Evolutionary conservation across 2,329 filamentous ascomycete species (phyloP), one percentile per base, ranked within the genome.

Genomic region (Ceratocystis destructans): DNA sequence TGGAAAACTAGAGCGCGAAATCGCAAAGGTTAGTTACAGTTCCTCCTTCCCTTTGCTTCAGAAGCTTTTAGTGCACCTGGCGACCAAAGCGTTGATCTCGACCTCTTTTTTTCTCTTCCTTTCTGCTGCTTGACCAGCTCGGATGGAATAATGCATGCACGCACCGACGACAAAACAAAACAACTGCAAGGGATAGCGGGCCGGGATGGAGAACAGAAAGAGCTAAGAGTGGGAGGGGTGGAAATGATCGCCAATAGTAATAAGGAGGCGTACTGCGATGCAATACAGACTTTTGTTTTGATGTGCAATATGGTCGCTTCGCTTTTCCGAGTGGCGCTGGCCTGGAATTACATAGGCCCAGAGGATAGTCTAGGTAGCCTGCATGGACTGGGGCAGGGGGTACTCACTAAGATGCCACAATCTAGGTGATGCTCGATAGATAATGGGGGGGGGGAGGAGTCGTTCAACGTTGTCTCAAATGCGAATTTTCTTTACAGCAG

Each of bases 221-320:
- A 28, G 22, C 46, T 12, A 50, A 55, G 50, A 5, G 20, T 28
- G 10, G 20, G 22, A 55, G 12, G 22, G 28, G 28, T 59, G 28
- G 28, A 59, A 59, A 37, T 59, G 53, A 59, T 59, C 25, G 53
- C 53, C 53, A 33, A 12, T 7, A 37, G 33, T 17, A 59, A 59
- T 59, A 59, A 59, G 28, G 53, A 59, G 53, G 33, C 22, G 48
- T 37, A 37, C 4, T 12, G n/a, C 20, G 17, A 31, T 33, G 28
- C 12, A 59, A 59, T 59, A 59, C 53, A 59, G 28, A 17, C 53
- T 59, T 59, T 59, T 37, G 53, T 59, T 59, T 33, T 59, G 53
- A 59, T 59, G 28, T 59, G 53, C 53, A 59, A 37, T 31, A n/a
- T 59, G 53, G 5, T 33, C 28, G 53, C 48, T 25, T 53, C 48